Evolutionary conservation across 768 basidiomycete species (phyloP), one percentile per base, ranked within the genome.

Genomic region (Hericium erinaceus): DNA sequence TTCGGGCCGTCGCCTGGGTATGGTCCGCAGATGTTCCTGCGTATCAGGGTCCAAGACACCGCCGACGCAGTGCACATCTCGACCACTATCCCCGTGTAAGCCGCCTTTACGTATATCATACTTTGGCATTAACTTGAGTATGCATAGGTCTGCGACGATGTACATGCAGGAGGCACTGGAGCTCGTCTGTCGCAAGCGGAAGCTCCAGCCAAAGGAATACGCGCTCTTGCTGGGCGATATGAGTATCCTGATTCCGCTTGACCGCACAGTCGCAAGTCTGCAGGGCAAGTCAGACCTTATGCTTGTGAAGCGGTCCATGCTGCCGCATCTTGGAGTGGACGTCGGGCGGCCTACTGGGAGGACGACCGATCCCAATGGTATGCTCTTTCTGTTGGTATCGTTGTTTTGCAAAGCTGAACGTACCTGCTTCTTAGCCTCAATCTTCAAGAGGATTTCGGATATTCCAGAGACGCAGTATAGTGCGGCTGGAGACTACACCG

Each of bases 101-200:
- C 75, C n/a, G 37, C 24, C 9, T 33, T 26, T 2, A 41, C 46
- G 39, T 33, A 18, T 52, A 60, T 28, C 52, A 24, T 37, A 8
- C 33, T 18, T 0, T 11, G 10, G 18, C 26, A 28, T 39, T 20
- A 38, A 12, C 13, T n/a, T 54, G 49, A 54, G 22, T n/a, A 52
- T 28, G 12, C 39, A 41, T 65, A 91, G 87, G 5, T 84, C 92
- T 9, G 84, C 90, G 13, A 92, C 90, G 9, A 97, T 93, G 87
- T 98, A 98, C 69, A 88, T 98, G 82, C 93, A 95, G 64, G 95
- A 98, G 69, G 91, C 92, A 1, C 79, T 97, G 22, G 95, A 97
- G 60, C 75, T 85, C 20, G 86, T 92, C 1, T 92, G 89, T 67
- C 77, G 80, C 39, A 82, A 81, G 66, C 80, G 85, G 52, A 83